These are phyloP conservation scores for Wilhelminamyces savonicus DNA, from an alignment of 805 yeast species.

Conservation along the genomic window DNA sequence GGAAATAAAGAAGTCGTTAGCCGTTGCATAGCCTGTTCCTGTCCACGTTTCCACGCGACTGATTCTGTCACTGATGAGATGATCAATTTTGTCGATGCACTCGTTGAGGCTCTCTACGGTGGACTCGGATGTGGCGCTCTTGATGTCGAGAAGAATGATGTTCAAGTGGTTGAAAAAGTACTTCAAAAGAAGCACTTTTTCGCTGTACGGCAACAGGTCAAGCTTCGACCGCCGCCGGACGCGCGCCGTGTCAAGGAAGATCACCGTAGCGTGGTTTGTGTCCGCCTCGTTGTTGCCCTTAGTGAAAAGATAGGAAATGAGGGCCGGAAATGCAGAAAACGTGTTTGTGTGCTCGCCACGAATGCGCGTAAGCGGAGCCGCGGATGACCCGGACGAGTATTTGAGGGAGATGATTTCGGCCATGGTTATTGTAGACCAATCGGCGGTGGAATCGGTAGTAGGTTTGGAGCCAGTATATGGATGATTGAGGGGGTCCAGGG, in stretches of 20 bases:
- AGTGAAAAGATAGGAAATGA: conserved; percentile 19
- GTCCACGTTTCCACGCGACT: conserved; percentile 39
- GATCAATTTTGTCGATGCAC: conserved; percentile 15
- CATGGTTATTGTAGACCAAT: conserved; percentile 4
- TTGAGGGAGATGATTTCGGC: conserved; percentile 12
- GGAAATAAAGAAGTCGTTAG: conserved; percentile 14
- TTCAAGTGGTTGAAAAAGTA: conserved; percentile 34
- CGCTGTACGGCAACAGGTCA: conserved; percentile 19
- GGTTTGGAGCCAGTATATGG: too few species aligned
- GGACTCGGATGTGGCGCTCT: conserved; percentile 4
- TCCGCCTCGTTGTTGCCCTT: conserved; percentile 31
- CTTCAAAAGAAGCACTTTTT: conserved; percentile 24
- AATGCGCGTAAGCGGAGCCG: conserved; percentile 5
- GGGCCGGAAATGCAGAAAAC: conserved; percentile 8
- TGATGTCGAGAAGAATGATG: conserved; percentile 17
- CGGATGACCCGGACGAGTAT: not conserved
- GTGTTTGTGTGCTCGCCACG: conserved; percentile 5
- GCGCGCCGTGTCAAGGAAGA: conserved; percentile 14
- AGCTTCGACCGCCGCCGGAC: conserved; percentile 6
- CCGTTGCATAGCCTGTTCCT: conserved; percentile 22
- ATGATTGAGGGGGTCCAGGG: too few species aligned
- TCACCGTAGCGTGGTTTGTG: conserved; percentile 23
- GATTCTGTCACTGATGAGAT: conserved; percentile 24
- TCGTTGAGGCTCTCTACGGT: conserved; percentile 10
- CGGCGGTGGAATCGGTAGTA: too few species aligned